Conservation (phyloP, 2,329 filamentous ascomycete genomes). For the Didymella sp. region DNA sequence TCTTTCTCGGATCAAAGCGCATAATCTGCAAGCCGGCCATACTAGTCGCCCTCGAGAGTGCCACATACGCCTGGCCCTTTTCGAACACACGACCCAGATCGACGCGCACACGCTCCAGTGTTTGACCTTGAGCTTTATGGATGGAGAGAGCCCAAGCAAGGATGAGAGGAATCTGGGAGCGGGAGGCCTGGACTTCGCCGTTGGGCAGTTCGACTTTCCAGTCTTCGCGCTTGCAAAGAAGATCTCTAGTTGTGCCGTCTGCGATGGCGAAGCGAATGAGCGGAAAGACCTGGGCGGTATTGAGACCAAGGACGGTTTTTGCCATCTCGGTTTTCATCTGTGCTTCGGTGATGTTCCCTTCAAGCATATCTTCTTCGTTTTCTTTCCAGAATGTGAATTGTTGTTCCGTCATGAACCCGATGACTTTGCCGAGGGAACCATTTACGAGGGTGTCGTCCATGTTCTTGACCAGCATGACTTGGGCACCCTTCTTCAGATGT, state of each 20-base stretch:
- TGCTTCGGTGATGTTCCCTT: slow-evolving; percentile 54
- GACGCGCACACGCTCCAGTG: slow-evolving; percentile 90
- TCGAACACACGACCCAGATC: slow-evolving; percentile 93
- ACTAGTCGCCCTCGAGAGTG: slow-evolving; percentile 87
- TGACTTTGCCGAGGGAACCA: slow-evolving; percentile 86
- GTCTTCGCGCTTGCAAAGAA: slow-evolving; percentile 84
- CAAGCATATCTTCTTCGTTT: slow-evolving; percentile 64
- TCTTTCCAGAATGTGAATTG: slow-evolving; percentile 66
- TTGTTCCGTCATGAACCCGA: slow-evolving; percentile 76
- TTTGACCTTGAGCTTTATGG: slow-evolving; percentile 97
- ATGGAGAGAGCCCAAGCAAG: slow-evolving; percentile 97
- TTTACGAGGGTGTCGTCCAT: slow-evolving; percentile 94
- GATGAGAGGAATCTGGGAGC: slow-evolving; percentile 79
- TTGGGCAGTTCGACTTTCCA: slow-evolving; percentile 99
- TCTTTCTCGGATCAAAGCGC: slow-evolving; percentile 86
- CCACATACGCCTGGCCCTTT: slow-evolving; percentile 97
- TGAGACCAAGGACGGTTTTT: slow-evolving; percentile 56
- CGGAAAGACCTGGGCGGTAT: slow-evolving; percentile 70
- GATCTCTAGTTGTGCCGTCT: slow-evolving; percentile 76
- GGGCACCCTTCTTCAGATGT: slow-evolving; percentile 85
- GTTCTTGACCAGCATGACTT: slow-evolving; percentile 99
- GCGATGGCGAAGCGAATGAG: slow-evolving; percentile 82
- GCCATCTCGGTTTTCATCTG: slow-evolving; percentile 55
- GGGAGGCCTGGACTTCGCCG: slow-evolving; percentile 89
- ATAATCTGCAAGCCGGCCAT: slow-evolving; percentile 88